Evolutionary conservation across 1,284 basidiomycete genomes (phyloP).

Genomic region (Fistulina hepatica): DNA sequence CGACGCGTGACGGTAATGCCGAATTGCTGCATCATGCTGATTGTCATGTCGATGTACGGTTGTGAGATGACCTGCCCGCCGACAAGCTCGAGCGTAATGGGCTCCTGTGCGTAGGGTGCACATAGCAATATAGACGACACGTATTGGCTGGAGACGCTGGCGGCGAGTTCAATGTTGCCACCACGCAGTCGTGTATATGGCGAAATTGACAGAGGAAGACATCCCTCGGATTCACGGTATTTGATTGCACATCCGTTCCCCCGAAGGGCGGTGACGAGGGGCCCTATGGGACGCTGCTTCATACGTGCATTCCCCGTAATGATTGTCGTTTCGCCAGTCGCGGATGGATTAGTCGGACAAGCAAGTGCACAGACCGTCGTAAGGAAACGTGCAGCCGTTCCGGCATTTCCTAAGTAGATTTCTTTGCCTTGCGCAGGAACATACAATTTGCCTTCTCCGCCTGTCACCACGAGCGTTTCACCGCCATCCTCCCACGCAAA

Average conservation of each 20-base stretch:
- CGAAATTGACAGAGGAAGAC: constrained; percentile 81
- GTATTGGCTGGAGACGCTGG: constrained; percentile 95
- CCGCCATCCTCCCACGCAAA: constrained; percentile 80
- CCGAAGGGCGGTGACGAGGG: constrained; percentile 86
- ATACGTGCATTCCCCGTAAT: constrained; percentile 98
- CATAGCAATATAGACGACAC: constrained; percentile 95
- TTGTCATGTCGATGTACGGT: constrained; percentile 99
- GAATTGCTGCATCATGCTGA: constrained; percentile 96
- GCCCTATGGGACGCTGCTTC: constrained; percentile 95
- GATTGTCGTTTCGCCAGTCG: constrained; percentile 42
- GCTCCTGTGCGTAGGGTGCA: constrained; percentile 82
- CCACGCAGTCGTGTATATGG: constrained; percentile 74
- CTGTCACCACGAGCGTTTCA: constrained; percentile 88
- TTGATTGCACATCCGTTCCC: constrained; percentile 74
- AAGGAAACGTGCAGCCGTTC: constrained; percentile 96
- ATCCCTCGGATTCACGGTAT: constrained; percentile 75
- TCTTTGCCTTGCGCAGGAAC: constrained; percentile 75
- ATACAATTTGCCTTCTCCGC: constrained; percentile 74
- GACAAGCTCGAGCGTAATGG: constrained; percentile 80
- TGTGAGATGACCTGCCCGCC: constrained; percentile 91
- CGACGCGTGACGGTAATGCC: constrained; percentile 74
- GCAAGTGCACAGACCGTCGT: constrained; percentile 92
- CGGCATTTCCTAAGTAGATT: constrained; percentile 94
- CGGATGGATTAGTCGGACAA: constrained; percentile 17
- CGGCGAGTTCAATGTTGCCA: constrained; percentile 78